Conservation (phyloP, 1,284 basidiomycete genomes). For the Pseudozyma sp. region DNA sequence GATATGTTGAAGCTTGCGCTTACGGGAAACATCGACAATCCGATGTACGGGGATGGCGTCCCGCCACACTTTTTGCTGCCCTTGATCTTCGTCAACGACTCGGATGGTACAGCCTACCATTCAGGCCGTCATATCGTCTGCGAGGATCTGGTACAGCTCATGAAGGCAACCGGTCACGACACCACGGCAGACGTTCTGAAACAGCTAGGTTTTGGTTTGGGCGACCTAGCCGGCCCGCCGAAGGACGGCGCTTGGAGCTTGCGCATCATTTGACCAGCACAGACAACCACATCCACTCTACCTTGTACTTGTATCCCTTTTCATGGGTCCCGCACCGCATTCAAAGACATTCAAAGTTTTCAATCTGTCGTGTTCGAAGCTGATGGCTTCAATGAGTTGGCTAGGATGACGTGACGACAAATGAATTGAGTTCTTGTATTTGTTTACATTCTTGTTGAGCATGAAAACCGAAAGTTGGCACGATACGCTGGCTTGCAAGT, state of each 20-base stretch:
- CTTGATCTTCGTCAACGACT: slow-evolving; percentile 62
- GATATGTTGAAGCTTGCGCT: slow-evolving; percentile 38
- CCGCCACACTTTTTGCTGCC: slow-evolving; percentile 54
- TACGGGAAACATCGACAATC: slow-evolving; percentile 3
- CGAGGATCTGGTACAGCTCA: slow-evolving; percentile 57
- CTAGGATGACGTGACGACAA: too few species aligned
- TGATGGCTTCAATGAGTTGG: too few species aligned
- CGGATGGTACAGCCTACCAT: slow-evolving; percentile 63
- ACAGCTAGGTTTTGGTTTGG: slow-evolving; percentile 54
- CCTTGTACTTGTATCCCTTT: slow-evolving; percentile 4
- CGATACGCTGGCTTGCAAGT: too few species aligned
- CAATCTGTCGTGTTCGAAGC: too few species aligned
- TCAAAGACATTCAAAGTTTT: too few species aligned
- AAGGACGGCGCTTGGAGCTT: slow-evolving; percentile 53
- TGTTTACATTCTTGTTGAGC: too few species aligned
- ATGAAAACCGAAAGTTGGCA: too few species aligned
- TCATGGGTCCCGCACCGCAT: slow-evolving; percentile 1
- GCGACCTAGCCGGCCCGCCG: slow-evolving; percentile 39
- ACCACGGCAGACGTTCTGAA: slow-evolving; percentile 50
- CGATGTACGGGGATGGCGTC: neutral
- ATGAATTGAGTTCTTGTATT: too few species aligned
- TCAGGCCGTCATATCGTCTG: slow-evolving; percentile 57
- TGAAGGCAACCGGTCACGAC: slow-evolving; percentile 54
- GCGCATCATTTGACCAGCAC: slow-evolving; percentile 38
- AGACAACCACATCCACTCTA: neutral